Conservation (phyloP, 2,329 filamentous ascomycete species). For the Paracoccidioides brasiliensis region DNA sequence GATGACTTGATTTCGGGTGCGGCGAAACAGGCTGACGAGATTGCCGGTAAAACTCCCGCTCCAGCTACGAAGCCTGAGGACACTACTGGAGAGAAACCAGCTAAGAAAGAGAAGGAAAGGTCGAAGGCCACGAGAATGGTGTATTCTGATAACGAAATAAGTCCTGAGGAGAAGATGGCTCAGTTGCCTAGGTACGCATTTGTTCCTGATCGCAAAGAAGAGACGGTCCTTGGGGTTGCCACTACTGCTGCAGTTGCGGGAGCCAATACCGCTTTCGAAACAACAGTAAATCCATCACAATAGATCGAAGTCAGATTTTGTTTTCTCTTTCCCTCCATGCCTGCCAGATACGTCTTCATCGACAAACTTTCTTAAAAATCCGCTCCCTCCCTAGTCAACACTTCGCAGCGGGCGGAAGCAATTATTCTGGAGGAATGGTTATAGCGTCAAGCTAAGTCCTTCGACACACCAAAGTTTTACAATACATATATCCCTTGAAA, state of each 20-base stretch:
- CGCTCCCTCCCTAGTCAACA: neutral
- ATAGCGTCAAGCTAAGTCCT: slow-evolving; percentile 12
- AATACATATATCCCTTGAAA: slow-evolving; percentile 2
- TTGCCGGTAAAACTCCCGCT: slow-evolving; percentile 20
- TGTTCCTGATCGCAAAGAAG: slow-evolving; percentile 34
- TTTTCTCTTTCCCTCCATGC: neutral
- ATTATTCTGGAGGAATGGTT: slow-evolving; percentile 4
- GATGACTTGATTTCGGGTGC: slow-evolving; percentile 41
- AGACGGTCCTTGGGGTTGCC: slow-evolving; percentile 25
- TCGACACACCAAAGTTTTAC: slow-evolving; percentile 9
- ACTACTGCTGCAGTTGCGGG: slow-evolving; percentile 23
- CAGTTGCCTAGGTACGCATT: slow-evolving; percentile 62
- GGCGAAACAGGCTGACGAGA: slow-evolving; percentile 31
- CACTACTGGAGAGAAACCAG: slow-evolving; percentile 40
- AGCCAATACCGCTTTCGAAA: slow-evolving; percentile 22
- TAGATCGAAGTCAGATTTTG: slow-evolving; percentile 8
- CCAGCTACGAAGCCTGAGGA: slow-evolving; percentile 30
- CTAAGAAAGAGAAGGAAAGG: slow-evolving; percentile 52
- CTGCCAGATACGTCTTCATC: neutral
- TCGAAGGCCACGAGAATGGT: slow-evolving; percentile 57
- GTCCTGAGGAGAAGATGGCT: slow-evolving; percentile 84
- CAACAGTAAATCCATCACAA: slow-evolving; percentile 22
- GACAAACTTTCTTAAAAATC: neutral
- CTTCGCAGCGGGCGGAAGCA: neutral
- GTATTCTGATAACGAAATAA: slow-evolving; percentile 66